These are phyloP conservation scores for Aquilaria yunnanensis DNA, from an alignment of 345 rosid species.

Conservation along the genomic window DNA sequence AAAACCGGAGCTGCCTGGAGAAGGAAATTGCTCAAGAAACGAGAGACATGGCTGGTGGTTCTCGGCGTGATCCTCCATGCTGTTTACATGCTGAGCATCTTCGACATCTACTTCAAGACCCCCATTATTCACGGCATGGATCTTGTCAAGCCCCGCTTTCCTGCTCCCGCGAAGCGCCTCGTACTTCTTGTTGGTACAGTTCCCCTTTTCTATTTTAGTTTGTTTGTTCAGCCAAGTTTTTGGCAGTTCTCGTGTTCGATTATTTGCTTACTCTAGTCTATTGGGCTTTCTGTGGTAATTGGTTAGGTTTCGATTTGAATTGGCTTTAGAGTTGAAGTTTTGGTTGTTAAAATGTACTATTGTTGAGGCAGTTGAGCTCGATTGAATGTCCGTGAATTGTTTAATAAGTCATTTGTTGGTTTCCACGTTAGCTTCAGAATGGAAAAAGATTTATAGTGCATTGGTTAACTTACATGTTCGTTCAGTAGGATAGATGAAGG, in stretches of 20 bases:
- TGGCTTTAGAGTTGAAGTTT: background rate
- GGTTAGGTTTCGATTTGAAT: background rate
- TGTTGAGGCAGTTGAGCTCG: background rate
- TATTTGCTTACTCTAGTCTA: too few species aligned
- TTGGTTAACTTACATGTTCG: too few species aligned
- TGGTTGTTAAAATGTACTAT: background rate
- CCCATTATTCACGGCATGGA: slow-evolving; percentile 98
- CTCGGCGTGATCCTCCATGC: slow-evolving; percentile 83
- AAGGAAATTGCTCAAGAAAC: slow-evolving; percentile 51
- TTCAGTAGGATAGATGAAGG: too few species aligned
- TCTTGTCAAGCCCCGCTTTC: slow-evolving; percentile 68
- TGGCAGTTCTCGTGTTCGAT: too few species aligned
- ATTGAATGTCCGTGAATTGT: too few species aligned
- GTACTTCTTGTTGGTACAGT: slow-evolving; percentile 73
- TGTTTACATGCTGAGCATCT: slow-evolving; percentile 89
- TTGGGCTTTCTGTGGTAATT: too few species aligned
- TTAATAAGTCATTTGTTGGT: too few species aligned
- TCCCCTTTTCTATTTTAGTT: background rate
- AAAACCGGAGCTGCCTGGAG: slow-evolving; percentile 19
- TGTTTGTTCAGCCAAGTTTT: too few species aligned
- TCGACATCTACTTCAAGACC: slow-evolving; percentile 96
- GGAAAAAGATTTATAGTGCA: too few species aligned
- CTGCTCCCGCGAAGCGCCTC: slow-evolving; percentile 85
- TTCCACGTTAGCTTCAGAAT: too few species aligned
- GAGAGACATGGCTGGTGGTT: slow-evolving; percentile 73